Base-by-base conservation (phyloP, 2,329 filamentous ascomycete genomes). In the Ceratocystis albifundus region DNA sequence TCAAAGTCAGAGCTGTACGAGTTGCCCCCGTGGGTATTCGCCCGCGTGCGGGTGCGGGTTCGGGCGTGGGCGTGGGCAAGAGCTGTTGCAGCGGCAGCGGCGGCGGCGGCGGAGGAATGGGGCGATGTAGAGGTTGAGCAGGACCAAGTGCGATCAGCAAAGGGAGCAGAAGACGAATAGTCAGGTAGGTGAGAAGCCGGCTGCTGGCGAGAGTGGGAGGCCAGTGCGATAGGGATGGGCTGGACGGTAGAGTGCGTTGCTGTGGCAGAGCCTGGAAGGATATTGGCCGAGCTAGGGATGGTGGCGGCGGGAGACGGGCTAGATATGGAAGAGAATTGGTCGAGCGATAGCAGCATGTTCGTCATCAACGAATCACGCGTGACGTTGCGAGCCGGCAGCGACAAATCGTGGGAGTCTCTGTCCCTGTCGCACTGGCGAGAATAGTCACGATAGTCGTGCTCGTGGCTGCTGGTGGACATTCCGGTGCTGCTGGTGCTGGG, bases 321-420 rank as follows among this genome's bases (percentile, higher is more conserved):
- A n/a, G 62, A 30, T 25, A 61, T 41, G 22, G 64, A 87, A 12
- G 69, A 68, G 73, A 93, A 85, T 75, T 93, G 88, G 76, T 96
- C 93, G 70, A 99, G 86, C 50, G 92, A 96, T 70, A 94, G 80
- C 68, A 97, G 85, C 88, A 99, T 94, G 75, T 96, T 96, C 76
- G 94, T 88, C 68, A 99, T 90, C 70, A 99, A 86, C 45, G 92
- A 96, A 73, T 96, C 90, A 71, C 93, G 86, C 50, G 89, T 90
- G 69, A 89, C 85, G 74, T 89, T 84, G 69, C 86, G 81, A 62
- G 88, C 84, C 63, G 87, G 87, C 71, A 96, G 81, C 67, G 89
- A 92, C 69, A 96, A 81, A 75, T 96, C 92, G 79, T 96, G 92
- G 62, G 88, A 90, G 76, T 92, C 86, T 70, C 82, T 78, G 76